These are phyloP conservation scores for Paecilomyces sp. DNA, from an alignment of 2,329 filamentous ascomycete species.

Conservation along the genomic window DNA sequence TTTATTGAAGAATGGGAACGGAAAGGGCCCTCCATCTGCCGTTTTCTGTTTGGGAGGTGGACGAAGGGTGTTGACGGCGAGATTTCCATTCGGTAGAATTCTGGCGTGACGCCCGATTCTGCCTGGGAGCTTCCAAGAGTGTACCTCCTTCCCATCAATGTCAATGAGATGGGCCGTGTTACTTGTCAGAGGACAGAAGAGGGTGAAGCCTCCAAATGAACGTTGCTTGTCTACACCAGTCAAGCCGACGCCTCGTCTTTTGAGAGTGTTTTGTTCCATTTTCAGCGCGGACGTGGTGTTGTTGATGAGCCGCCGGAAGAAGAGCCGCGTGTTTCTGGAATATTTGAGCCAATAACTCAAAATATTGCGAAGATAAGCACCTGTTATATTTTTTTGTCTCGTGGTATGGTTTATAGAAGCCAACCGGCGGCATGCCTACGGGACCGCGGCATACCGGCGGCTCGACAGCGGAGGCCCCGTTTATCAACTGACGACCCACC, in stretches of 20 bases:
- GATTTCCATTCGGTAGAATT: constrained; percentile 38
- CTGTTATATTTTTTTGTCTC: too few species aligned
- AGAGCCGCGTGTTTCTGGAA: too few species aligned
- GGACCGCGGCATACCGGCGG: constrained; percentile 7
- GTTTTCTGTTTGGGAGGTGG: constrained; percentile 16
- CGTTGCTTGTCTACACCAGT: constrained; percentile 29
- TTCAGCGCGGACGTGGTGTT: background rate
- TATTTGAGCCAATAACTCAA: too few species aligned
- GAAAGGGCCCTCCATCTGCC: constrained; percentile 18
- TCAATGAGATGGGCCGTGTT: constrained; percentile 34
- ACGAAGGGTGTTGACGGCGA: constrained; percentile 39
- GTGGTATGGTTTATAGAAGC: background rate
- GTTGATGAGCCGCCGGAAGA: too few species aligned
- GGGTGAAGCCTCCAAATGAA: constrained; percentile 35
- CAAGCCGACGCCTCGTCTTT: constrained; percentile 35
- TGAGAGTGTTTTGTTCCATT: constrained; percentile 40
- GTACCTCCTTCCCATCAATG: constrained; percentile 35
- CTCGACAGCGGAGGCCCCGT: constrained; percentile 1
- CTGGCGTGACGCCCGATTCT: constrained; percentile 38
- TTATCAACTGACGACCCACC: background rate
- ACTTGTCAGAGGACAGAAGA: constrained; percentile 37
- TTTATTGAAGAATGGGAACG: constrained; percentile 41
- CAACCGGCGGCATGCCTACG: constrained; percentile 6
- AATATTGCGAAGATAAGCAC: too few species aligned
- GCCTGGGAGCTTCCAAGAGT: constrained; percentile 36